A percentile compares a stretch with the other conserved stretches of the same genome.
These are phyloP conservation scores for Cystodermella granulosa DNA, from an alignment of 1,284 basidiomycete genomes.

Conservation along the genomic window DNA sequence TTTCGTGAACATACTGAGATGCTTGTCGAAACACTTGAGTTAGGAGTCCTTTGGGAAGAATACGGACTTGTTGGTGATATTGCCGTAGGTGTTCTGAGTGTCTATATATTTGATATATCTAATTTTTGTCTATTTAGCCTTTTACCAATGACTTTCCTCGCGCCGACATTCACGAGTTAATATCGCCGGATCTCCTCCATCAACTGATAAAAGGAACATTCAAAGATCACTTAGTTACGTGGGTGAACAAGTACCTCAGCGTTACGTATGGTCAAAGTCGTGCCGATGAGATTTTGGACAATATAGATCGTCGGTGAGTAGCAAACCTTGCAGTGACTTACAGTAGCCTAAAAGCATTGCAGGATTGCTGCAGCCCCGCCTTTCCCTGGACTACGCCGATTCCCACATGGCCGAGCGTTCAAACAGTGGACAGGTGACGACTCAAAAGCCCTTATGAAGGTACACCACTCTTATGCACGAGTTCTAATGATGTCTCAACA, in stretches of 20 bases:
- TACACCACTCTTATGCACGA: conserved; percentile 3
- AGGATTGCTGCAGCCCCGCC: conserved; percentile 18
- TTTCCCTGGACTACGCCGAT: conserved; percentile 17
- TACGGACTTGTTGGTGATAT: conserved; percentile 29
- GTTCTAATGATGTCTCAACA: too few relatives aligned
- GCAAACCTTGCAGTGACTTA: neutral
- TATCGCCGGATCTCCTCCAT: conserved; percentile 37
- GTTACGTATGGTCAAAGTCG: conserved; percentile 10
- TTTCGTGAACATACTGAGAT: conserved; percentile 24
- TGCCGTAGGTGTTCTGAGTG: conserved; percentile 19
- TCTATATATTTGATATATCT: neutral
- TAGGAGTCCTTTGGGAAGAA: conserved; percentile 23
- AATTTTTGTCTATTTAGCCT: conserved; percentile 22
- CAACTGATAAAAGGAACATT: conserved; percentile 26
- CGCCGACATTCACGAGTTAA: conserved; percentile 30
- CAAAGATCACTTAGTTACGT: conserved; percentile 27
- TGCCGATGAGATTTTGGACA: conserved; percentile 20
- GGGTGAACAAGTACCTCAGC: conserved; percentile 21
- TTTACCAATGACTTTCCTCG: conserved; percentile 35
- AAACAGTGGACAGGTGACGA: conserved; percentile 26
- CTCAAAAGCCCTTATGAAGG: conserved; percentile 26
- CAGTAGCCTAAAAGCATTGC: neutral
- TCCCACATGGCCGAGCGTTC: conserved; percentile 19
- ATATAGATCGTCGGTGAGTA: conserved; percentile 28
- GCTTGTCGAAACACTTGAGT: conserved; percentile 12